Evolutionary conservation across 345 rosid species (phyloP), one percentile per base, ranked within the genome.

Genomic region (Citrus unshiu): DNA sequence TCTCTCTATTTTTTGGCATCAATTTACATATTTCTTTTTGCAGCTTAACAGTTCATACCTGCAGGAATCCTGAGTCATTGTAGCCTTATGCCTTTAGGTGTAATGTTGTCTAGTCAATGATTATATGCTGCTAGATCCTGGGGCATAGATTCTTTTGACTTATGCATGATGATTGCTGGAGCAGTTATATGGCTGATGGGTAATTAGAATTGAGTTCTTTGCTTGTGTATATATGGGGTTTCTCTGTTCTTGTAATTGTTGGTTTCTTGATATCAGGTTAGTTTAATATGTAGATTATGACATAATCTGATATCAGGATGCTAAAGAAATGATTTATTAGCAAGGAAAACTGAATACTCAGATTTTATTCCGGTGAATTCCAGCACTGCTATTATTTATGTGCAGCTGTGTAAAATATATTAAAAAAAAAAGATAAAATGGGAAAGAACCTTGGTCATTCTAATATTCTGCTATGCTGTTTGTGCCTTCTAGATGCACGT

Each of bases 71-170:
- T 63, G 29, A 46, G 61, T 19, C 70, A 10, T 8, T 68, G 29
- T 25, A 37, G 39, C 73, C 30, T 37, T 35, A 54, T 76, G 24
- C 58, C 51, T 67, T 34, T 76, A 76, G 63, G 66, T 61, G 1
- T 34, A 65, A n/a, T 66, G 49, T 54, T 66, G 54, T 76, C 54
- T 54, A 54, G 64, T 64, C 69, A 61, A 61, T 64, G 78, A 19
- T 70, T 24, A 66, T 51, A 24, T 9, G 72, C 72, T 32, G 65
- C 51, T 65, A 21, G 73, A 37, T 37, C 27, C 73, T 24, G 37
- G 57, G 29, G 29, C 21, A 19, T 67, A 4, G 29, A 56, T 67
- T 77, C 35, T 66, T 59, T 77, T 29, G 19, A 57, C 58, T 18
- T 14, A 35, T 67, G 37, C 37, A 21, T 24, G 54, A 67, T 76